phyloP scores from a whole-genome alignment of 2,329 filamentous ascomycete genomes.

The Sporothrix curviconia region DNA sequence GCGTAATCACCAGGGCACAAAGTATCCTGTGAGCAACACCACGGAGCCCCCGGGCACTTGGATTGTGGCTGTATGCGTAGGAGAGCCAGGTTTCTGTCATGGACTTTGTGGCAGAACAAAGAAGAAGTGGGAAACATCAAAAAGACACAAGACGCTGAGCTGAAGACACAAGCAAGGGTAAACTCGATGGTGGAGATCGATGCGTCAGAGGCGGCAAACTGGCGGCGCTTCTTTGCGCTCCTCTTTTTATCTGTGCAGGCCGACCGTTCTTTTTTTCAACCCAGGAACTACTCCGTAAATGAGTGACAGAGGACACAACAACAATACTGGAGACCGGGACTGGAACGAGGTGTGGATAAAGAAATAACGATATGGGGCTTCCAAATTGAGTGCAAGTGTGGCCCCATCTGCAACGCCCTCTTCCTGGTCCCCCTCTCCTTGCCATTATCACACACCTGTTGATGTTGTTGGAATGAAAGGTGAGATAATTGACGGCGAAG shows the following conservation, averaged over 20 bases:
- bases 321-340: background rate
- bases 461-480: background rate
- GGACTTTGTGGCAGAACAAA: too few relatives aligned
- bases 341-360: background rate
- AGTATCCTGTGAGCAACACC: too few relatives aligned
- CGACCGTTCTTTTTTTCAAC: background rate
- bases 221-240: background rate
- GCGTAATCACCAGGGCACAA: background rate
- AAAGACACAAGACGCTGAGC: too few relatives aligned
- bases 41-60: too few relatives aligned
- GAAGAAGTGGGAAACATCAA: too few relatives aligned
- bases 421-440: background rate
- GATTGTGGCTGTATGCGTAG: too few relatives aligned
- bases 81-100: too few relatives aligned
- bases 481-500: slow-evolving; percentile 1
- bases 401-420: slow-evolving; percentile 1
- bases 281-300: too few relatives aligned
- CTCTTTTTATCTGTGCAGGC: background rate
- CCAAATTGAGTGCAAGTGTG: slow-evolving; percentile 3
- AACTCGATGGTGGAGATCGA: too few relatives aligned
- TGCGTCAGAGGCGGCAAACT: too few relatives aligned
- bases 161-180: too few relatives aligned
- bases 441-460: background rate
- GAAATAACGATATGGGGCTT: background rate
- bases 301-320: too few relatives aligned